Percentiles rank a stretch among this genome's conserved stretches.
Evolutionary conservation across 2,329 filamentous ascomycete genomes (phyloP).

Genomic region (Mariannaea elegans): DNA sequence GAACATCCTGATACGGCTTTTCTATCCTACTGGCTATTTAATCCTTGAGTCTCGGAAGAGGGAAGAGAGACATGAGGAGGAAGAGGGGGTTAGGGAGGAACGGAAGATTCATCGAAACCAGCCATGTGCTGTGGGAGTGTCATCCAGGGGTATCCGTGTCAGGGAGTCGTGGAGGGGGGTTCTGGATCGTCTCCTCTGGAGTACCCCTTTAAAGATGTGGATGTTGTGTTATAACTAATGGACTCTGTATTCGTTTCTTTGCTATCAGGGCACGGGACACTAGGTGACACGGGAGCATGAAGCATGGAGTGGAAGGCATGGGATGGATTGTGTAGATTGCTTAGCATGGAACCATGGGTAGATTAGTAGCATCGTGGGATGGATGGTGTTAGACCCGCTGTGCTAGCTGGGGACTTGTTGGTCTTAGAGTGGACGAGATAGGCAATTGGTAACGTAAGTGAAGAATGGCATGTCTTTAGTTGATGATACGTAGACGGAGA

Average conservation of each 20-base stretch:
- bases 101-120: constrained; percentile 17
- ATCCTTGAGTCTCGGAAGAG: background rate
- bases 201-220: background rate
- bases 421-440: background rate
- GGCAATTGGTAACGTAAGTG: constrained; percentile 8
- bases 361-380: constrained; percentile 4
- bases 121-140: constrained; percentile 16
- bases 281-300: background rate
- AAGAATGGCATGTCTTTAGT: background rate
- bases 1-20: background rate
- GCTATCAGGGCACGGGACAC: background rate
- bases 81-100: background rate
- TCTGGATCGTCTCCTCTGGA: background rate
- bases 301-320: constrained; percentile 9
- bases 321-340: background rate
- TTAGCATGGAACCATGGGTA: background rate
- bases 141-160: constrained; percentile 22
- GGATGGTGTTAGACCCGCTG: constrained; percentile 11
- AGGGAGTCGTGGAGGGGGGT: constrained; percentile 9
- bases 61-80: background rate
- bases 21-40: background rate
- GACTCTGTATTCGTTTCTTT: background rate
- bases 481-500: background rate
- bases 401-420: background rate
- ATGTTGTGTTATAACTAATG: background rate